phyloP scores from a whole-genome alignment of 306 rosid species.

The Quercus wislizeni region DNA sequence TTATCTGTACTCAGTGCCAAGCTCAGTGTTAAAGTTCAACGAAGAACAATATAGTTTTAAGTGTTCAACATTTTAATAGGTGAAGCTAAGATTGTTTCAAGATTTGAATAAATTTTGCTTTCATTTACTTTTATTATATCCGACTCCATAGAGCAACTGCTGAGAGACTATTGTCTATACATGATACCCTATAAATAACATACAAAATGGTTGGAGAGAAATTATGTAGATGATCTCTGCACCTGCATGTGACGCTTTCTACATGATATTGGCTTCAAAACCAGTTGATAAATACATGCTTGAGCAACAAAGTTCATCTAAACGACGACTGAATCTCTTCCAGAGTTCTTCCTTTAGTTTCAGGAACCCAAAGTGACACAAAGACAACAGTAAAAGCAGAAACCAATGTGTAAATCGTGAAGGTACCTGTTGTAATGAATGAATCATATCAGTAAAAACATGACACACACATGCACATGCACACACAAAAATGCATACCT shows the following conservation, averaged over 20 bases:
- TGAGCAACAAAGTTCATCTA: constrained; percentile 38
- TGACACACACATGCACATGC: neutral
- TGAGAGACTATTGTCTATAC: neutral
- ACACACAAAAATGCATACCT: constrained; percentile 32
- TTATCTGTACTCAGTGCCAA: neutral
- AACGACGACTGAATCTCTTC: constrained; percentile 83
- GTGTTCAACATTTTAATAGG: neutral
- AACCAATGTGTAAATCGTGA: constrained; percentile 51
- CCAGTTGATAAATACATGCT: constrained; percentile 1
- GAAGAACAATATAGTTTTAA: neutral
- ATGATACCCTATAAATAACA: neutral
- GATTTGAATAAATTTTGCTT: neutral
- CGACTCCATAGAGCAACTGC: neutral
- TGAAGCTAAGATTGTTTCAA: neutral
- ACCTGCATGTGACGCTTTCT: neutral
- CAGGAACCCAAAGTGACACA: constrained; percentile 62
- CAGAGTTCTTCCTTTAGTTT: constrained; percentile 82
- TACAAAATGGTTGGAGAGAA: neutral
- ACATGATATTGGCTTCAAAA: neutral
- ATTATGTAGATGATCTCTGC: neutral
- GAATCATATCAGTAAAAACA: neutral
- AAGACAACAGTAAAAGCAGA: constrained; percentile 55
- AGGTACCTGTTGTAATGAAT: constrained; percentile 50
- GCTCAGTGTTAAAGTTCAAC: neutral
- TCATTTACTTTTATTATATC: neutral